Evolutionary conservation across 371 early-diverging fungal species (phyloP), one percentile per base, ranked within the genome.

Genomic region (Thermomucor indicae-seudaticae): DNA sequence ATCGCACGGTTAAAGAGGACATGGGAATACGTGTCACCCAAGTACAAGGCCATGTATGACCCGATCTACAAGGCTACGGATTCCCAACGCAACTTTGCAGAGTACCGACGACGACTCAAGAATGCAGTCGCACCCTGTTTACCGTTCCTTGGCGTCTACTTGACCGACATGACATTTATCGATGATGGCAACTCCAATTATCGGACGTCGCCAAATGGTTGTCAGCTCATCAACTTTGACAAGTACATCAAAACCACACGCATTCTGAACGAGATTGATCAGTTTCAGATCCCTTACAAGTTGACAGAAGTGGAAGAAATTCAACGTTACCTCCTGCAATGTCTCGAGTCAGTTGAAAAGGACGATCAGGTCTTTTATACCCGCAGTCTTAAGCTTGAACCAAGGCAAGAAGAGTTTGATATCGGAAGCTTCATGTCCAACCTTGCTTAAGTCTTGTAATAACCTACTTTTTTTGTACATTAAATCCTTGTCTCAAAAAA

Each of bases 81-180:
- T 52, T 73, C 84, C 10, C 70, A 67, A 27, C 65, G 80, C 42
- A 93, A 93, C 64, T 93, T 84, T 62, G 74, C 84, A 2, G 83
- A 81, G 28, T 93, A 91, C 60, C 75, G 94, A n/a, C 64, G 66
- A 7, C 55, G 75, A 4, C 48, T 95, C 34, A 81, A 80, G 35
- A 67, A 67, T 6, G 66, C 83, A 1, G 53, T 75, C 6, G 83
- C 88, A 3, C 93, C 93, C 1, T 84, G 86, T 32, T 60, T 92
- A 5, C 93, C 92, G 0, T 92, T 90, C 49, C 59, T 92, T 22
- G 93, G 92, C 19, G 64, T 92, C n/a, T 92, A 86, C 48, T 70
- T 95, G 23, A 90, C 92, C 4, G 94, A 95, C 54, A 67, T 95
- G 60, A 92, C 91, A 0, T 92, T 92, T 62, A 85, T 88, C 28